phyloP scores from a whole-genome alignment of 345 rosid species.

The Mercurialis annua region DNA sequence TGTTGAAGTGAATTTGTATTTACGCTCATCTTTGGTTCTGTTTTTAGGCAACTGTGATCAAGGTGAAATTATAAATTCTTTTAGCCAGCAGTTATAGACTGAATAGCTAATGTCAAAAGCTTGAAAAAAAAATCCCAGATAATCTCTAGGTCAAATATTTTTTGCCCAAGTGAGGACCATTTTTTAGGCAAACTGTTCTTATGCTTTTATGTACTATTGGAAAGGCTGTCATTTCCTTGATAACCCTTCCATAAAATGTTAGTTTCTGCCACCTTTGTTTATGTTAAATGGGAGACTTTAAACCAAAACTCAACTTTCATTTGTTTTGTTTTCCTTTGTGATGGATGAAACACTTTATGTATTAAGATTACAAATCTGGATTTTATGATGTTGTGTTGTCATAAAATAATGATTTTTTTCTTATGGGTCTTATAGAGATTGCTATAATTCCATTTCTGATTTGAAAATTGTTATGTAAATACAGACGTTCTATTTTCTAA shows the following conservation, averaged over 20 bases:
- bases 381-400: not conserved
- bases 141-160: not conserved
- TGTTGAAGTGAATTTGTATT: not conserved
- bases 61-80: not conserved
- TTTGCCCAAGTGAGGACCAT: not conserved
- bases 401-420: not conserved
- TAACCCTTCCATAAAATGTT: too few species aligned
- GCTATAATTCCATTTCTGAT: not conserved
- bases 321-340: not conserved
- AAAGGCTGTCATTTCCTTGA: too few species aligned
- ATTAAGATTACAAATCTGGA: not conserved
- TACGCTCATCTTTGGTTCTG: not conserved
- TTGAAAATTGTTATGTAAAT: not conserved
- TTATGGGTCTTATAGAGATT: not conserved
- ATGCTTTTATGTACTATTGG: not conserved
- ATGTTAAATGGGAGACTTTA: not conserved
- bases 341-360: not conserved
- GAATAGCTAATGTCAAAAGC: not conserved
- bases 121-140: not conserved
- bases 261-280: not conserved
- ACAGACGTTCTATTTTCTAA: slow-evolving; percentile 16
- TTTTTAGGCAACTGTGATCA: not conserved
- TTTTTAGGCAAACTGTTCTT: not conserved
- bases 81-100: not conserved
- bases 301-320: too few species aligned